Conservation (phyloP, 228 moss, liverwort and hornwort species). For the Sphagnum fallax region DNA sequence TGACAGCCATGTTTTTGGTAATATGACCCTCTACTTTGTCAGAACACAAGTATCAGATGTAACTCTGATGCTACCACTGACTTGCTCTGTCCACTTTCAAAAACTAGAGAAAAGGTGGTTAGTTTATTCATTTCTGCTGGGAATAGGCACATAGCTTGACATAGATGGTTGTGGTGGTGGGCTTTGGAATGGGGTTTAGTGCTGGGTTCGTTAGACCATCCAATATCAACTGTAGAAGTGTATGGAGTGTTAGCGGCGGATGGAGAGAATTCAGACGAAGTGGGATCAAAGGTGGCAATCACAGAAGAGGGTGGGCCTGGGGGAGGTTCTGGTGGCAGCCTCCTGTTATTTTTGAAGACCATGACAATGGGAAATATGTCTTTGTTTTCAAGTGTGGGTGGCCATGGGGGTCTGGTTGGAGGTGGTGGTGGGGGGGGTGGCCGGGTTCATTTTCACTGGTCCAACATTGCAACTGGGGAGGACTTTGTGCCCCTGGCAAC, state of each 20-base stretch:
- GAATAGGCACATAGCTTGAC: too few species aligned
- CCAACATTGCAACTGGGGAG: slow-evolving; percentile 82
- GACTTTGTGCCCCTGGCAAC: slow-evolving; percentile 69
- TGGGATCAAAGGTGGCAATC: slow-evolving; percentile 7
- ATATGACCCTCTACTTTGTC: too few species aligned
- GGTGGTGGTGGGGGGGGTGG: slow-evolving; percentile 97
- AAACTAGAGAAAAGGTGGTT: too few species aligned
- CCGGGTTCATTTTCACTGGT: slow-evolving; percentile 95
- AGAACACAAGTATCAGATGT: too few species aligned
- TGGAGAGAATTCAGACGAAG: slow-evolving; percentile 56
- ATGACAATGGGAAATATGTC: slow-evolving; percentile 76
- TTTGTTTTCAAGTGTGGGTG: slow-evolving; percentile 71
- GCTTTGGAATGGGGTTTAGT: slow-evolving; percentile 27
- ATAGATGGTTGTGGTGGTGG: too few species aligned
- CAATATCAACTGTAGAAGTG: slow-evolving; percentile 72
- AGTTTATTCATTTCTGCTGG: too few species aligned
- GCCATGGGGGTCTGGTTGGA: slow-evolving; percentile 66
- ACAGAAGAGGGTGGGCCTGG: slow-evolving; percentile 61
- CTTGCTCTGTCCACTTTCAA: too few species aligned
- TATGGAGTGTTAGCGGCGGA: slow-evolving; percentile 74
- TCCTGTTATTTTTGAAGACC: slow-evolving; percentile 82
- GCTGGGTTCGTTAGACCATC: slow-evolving; percentile 85
- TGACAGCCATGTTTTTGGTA: too few species aligned
- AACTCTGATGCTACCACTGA: too few species aligned
- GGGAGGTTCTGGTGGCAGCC: slow-evolving; percentile 94